Conservation (phyloP, 129 eudicot genomes). For the Helianthus tuberosus region DNA sequence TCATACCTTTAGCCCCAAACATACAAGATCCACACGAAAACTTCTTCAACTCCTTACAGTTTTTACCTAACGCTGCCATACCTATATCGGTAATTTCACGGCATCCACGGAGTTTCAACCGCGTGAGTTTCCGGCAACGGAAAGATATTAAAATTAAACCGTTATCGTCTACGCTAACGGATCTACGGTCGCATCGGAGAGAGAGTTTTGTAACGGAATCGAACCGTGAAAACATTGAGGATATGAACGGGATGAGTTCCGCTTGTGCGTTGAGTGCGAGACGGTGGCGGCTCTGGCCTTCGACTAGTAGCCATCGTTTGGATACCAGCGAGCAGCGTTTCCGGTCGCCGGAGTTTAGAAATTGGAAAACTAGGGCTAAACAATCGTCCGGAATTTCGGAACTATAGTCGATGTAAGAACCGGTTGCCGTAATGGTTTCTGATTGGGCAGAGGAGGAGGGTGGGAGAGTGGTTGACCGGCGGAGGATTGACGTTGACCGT, state of each 20-base stretch:
- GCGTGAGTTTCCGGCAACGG: slow-evolving; percentile 66
- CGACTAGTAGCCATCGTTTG: slow-evolving; percentile 60
- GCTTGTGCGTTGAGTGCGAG: slow-evolving; percentile 60
- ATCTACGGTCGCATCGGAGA: slow-evolving; percentile 69
- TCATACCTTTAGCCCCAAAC: slow-evolving; percentile 77
- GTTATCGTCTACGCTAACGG: slow-evolving; percentile 50
- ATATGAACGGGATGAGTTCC: slow-evolving; percentile 37
- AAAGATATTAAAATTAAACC: slow-evolving; percentile 47
- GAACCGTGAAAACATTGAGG: slow-evolving; percentile 55
- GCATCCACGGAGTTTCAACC: slow-evolving; percentile 73
- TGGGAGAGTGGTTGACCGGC: slow-evolving; percentile 18
- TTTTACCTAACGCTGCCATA: slow-evolving; percentile 57
- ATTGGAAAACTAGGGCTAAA: slow-evolving; percentile 63
- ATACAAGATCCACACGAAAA: slow-evolving; percentile 72
- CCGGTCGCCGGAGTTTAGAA: slow-evolving; percentile 63
- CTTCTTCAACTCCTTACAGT: slow-evolving; percentile 53
- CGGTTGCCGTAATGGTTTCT: slow-evolving; percentile 37
- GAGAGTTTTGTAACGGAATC: slow-evolving; percentile 73
- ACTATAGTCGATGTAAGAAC: slow-evolving; percentile 44
- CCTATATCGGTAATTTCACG: slow-evolving; percentile 65
- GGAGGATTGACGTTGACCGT: slow-evolving; percentile 35
- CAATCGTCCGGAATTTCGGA: slow-evolving; percentile 77
- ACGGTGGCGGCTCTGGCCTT: slow-evolving; percentile 77
- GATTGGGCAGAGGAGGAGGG: slow-evolving; percentile 25
- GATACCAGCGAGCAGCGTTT: slow-evolving; percentile 68